Evolutionary conservation across 1,139 yeast genomes (phyloP).

Genomic region (Pichia sp.): DNA sequence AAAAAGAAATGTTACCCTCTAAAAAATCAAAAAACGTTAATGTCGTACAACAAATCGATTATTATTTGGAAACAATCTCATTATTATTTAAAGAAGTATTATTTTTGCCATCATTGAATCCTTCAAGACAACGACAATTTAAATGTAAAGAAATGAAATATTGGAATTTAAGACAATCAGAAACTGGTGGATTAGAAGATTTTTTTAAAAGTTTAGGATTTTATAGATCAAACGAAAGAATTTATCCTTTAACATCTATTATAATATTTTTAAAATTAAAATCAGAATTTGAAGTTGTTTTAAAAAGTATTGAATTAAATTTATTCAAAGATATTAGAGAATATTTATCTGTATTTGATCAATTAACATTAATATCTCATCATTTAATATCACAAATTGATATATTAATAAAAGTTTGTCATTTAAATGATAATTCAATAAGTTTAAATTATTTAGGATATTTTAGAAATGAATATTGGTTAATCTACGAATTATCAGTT

Average conservation of each 20-base stretch:
- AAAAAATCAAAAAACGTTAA: not conserved
- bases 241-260: conserved; percentile 11
- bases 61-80: conserved; percentile 12
- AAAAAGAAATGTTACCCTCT: not conserved
- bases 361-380: conserved; percentile 62
- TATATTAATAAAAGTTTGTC: conserved; percentile 29
- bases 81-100: conserved; percentile 11
- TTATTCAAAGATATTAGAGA: conserved; percentile 67
- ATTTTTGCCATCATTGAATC: conserved; percentile 36
- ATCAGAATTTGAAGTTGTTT: conserved; percentile 63
- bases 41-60: conserved; percentile 9
- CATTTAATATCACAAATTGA: conserved; percentile 40
- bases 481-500: conserved; percentile 7
- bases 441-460: conserved; percentile 2
- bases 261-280: conserved; percentile 41
- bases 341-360: conserved; percentile 31
- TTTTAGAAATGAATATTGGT: conserved; percentile 7
- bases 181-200: conserved; percentile 12
- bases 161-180: conserved; percentile 71
- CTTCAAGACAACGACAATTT: conserved; percentile 77
- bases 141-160: conserved; percentile 47
- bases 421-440: not conserved
- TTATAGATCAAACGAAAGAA: conserved; percentile 5
- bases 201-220: conserved; percentile 7
- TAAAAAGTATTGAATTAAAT: conserved; percentile 74